Evolutionary conservation across 2,329 filamentous ascomycete species (phyloP), one percentile per base, ranked within the genome.

Genomic region (Aspergillus sp.): DNA sequence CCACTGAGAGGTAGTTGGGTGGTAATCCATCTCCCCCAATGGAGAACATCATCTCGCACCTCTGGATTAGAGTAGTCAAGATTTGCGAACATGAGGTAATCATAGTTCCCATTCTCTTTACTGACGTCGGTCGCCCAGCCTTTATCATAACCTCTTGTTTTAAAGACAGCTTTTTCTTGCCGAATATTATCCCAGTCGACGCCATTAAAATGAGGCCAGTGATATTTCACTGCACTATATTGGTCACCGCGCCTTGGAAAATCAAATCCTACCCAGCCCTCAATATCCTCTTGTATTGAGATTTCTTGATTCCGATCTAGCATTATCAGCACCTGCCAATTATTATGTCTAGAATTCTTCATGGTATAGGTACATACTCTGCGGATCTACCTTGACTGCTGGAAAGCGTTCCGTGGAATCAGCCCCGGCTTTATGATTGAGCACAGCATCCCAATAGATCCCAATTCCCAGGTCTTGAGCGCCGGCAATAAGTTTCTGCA

Each of bases 31-130:
- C 81, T 75, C 2, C 85, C 86, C 89, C 88, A 91, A 51, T 80
- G 78, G 54, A 87, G 77, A 4, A 90, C 81, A 62, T 91, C 89
- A 4, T 80, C 71, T 35, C 80, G 78, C 9, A 90, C 88, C 63
- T 89, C 87, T 0, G 79, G 78, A 57, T 89, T 81, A 2, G 76
- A 73, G 69, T 88, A 88, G 70, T 90, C 87, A 40, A 91, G 71
- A 69, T 91, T 85, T 6, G 86, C 84, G 64, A 89, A 90, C 86
- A 91, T 90, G 15, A 90, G 80, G 67, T 86, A 90, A 62, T 82
- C 80, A 51, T 83, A 86, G 66, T 91, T 91, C 7, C 88, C 88
- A 62, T 85, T 82, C 70, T 89, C 79, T 19, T 82, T 80, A 27
- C 85, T 85, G 3, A 88, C 86, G 14, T 81, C 81, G 0, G 80